phyloP scores from a whole-genome alignment of 345 rosid species.

The Linum lewisii region DNA sequence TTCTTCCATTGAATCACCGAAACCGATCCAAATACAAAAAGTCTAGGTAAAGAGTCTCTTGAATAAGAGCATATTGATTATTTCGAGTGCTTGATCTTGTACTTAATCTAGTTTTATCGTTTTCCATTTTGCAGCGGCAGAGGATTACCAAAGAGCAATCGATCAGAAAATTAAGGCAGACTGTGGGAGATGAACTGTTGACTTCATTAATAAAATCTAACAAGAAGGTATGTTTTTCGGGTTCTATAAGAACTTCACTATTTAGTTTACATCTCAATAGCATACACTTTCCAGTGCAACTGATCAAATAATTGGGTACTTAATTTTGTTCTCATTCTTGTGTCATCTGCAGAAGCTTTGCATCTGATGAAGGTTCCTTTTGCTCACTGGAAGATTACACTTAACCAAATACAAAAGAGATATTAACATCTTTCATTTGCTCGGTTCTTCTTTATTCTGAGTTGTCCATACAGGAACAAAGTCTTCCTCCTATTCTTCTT shows the following conservation, averaged over 20 bases:
- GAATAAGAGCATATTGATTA: neutral
- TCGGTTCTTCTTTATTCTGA: too few relatives aligned
- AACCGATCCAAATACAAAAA: neutral
- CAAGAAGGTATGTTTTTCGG: slow-evolving; percentile 7
- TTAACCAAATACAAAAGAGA: too few relatives aligned
- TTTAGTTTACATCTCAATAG: too few relatives aligned
- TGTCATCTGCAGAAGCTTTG: too few relatives aligned
- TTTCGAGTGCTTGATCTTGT: neutral
- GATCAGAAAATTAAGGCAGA: neutral
- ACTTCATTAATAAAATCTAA: neutral
- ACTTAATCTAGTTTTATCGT: neutral
- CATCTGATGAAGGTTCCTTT: too few relatives aligned
- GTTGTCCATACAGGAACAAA: too few relatives aligned
- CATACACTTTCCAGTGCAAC: neutral
- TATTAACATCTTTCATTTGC: too few relatives aligned
- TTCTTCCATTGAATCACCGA: neutral
- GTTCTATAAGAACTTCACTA: too few relatives aligned
- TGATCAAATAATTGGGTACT: too few relatives aligned
- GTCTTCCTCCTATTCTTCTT: too few relatives aligned
- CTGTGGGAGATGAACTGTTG: slow-evolving; percentile 13
- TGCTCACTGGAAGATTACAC: too few relatives aligned
- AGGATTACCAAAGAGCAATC: slow-evolving; percentile 2
- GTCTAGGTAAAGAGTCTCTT: slow-evolving; percentile 3
- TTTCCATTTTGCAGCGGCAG: slow-evolving; percentile 8
- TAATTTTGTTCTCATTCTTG: too few relatives aligned